These are phyloP conservation scores for Jacaranda mimosifolia DNA, from an alignment of 257 asterid species.

Conservation along the genomic window DNA sequence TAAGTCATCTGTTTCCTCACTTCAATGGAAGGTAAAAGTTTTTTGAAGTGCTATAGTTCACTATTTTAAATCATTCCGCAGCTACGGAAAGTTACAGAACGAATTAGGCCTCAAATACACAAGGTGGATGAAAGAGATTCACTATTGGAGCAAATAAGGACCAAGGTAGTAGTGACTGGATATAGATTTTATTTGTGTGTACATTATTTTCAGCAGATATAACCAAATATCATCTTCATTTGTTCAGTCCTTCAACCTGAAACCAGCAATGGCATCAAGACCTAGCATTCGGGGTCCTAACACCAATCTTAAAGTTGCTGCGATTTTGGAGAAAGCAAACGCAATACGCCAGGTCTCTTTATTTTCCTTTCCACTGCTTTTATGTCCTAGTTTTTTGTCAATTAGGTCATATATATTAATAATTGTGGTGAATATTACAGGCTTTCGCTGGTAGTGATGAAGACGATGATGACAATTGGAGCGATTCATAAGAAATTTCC, in stretches of 20 bases:
- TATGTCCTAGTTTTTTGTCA: background rate
- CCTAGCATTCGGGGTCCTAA: slow-evolving; percentile 67
- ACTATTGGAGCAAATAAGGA: slow-evolving; percentile 66
- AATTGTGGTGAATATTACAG: slow-evolving; percentile 41
- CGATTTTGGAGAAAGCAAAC: slow-evolving; percentile 78
- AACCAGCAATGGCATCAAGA: slow-evolving; percentile 61
- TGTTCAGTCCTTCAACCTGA: slow-evolving; percentile 75
- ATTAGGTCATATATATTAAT: slow-evolving; percentile 16
- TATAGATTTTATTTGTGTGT: background rate
- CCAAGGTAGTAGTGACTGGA: slow-evolving; percentile 52
- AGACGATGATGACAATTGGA: slow-evolving; percentile 74
- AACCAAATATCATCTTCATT: slow-evolving; percentile 38
- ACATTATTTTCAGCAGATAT: slow-evolving; percentile 37
- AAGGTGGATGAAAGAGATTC: slow-evolving; percentile 69
- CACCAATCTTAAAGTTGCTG: slow-evolving; percentile 73
- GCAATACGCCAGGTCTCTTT: slow-evolving; percentile 73
- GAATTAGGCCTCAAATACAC: slow-evolving; percentile 46
- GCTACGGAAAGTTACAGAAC: slow-evolving; percentile 70
- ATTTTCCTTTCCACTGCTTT: background rate
- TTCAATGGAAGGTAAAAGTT: background rate
- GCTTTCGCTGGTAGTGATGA: slow-evolving; percentile 81
- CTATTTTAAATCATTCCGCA: slow-evolving; percentile 48
- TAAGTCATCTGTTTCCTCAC: slow-evolving; percentile 33
- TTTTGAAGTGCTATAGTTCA: slow-evolving; percentile 22
- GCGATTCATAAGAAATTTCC: slow-evolving; percentile 54